Conservation (phyloP, 1,284 basidiomycete species). For the Apiotrichum montevideense region DNA sequence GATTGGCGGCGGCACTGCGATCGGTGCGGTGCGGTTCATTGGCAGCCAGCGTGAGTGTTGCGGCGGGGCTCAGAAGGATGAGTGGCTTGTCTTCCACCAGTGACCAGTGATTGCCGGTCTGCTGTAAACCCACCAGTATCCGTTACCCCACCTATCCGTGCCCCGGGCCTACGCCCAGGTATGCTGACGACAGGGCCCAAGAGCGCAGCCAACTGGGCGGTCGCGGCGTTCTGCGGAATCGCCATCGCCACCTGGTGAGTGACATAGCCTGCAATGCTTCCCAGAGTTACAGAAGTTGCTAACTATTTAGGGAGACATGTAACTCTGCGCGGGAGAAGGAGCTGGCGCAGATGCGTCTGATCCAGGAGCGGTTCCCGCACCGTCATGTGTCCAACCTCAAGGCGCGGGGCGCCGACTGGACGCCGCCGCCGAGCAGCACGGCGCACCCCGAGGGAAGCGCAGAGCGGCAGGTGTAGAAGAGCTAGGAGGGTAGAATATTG, state of each 20-base stretch:
- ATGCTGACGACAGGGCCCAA: conserved; percentile 3
- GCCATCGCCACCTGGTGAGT: conserved; percentile 36
- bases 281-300: too few species aligned
- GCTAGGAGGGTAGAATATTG: too few species aligned
- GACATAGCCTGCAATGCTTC: too few species aligned
- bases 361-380: conserved; percentile 44
- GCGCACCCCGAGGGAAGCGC: too few species aligned
- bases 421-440: neutral
- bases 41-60: conserved; percentile 34
- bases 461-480: too few species aligned
- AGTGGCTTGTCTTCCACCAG: too few species aligned
- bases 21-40: conserved; percentile 40
- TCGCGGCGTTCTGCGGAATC: conserved; percentile 37
- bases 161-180: neutral
- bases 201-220: conserved; percentile 38
- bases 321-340: conserved; percentile 20
- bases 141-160: too few species aligned
- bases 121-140: too few species aligned
- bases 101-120: too few species aligned
- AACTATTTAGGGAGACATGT: neutral
- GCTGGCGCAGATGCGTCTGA: conserved; percentile 36
- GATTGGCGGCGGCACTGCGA: conserved; percentile 39
- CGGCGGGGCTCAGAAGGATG: too few species aligned
- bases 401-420: conserved; percentile 8
- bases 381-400: conserved; percentile 43